A percentile compares a stretch with the other conserved stretches of the same genome.
Evolutionary conservation across 306 rosid genomes (phyloP).

Genomic region (Cucumis cinereus): DNA sequence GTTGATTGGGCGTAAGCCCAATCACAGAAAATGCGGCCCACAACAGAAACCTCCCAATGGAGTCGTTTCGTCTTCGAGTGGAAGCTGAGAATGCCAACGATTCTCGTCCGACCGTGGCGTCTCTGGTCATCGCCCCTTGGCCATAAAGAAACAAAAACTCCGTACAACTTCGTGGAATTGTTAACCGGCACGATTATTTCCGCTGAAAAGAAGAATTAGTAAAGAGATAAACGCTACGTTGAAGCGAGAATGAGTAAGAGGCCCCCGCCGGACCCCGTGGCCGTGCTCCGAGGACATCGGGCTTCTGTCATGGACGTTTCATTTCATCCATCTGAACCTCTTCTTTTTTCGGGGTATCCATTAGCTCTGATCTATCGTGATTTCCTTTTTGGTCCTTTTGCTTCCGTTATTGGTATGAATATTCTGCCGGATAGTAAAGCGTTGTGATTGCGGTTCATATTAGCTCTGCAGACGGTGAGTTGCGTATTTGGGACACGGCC

Average conservation of each 20-base stretch:
- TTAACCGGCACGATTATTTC: neutral
- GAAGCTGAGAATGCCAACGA: neutral
- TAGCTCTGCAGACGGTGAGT: slow-evolving; percentile 80
- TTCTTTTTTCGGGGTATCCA: slow-evolving; percentile 57
- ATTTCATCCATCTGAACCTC: slow-evolving; percentile 50
- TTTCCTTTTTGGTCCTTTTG: neutral
- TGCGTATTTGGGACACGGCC: slow-evolving; percentile 72
- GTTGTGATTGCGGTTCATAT: neutral
- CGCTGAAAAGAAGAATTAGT: slow-evolving; percentile 30
- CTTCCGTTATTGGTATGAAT: neutral
- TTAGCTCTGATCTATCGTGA: neutral
- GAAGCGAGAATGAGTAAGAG: slow-evolving; percentile 51
- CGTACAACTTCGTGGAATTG: neutral
- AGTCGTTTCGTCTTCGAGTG: neutral
- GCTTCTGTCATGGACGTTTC: slow-evolving; percentile 64
- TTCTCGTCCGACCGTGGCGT: neutral
- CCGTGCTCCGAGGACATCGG: slow-evolving; percentile 81
- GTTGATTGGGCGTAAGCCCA: neutral
- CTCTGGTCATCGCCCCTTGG: neutral
- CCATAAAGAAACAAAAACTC: neutral
- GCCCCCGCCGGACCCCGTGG: slow-evolving; percentile 74
- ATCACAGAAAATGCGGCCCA: neutral
- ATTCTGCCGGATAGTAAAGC: neutral
- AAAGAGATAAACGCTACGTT: slow-evolving; percentile 30
- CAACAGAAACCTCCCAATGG: neutral